Evolutionary conservation across 805 yeast genomes (phyloP), one percentile per base, ranked within the genome.

Genomic region (Yarrowia sp.): DNA sequence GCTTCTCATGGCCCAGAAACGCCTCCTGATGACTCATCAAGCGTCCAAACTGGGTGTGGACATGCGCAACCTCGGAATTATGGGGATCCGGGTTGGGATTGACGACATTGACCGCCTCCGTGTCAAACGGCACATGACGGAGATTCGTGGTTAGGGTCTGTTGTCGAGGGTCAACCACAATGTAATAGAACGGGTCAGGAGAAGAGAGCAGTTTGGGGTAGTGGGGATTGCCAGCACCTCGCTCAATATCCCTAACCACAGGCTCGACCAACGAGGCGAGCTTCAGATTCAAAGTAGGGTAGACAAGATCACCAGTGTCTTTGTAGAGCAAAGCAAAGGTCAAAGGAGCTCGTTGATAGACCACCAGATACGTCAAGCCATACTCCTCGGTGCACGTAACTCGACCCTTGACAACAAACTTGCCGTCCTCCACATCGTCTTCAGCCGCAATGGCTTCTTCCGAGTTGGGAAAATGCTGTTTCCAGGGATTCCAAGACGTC

Each of bases 211-310:
- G 51, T 33, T 58, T 41, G 9, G 38, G 28, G 32, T 41, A 58
- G n/a, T 58, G 63, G 0, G 40, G 26, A 14, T 58, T 58, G 6
- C 51, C 38, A 1, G 14, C 4, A 1, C 63, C 63, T 5, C 51
- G 58, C 16, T 40, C 62, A 43, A 70, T 35, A 26, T 71, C 74
- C 3, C 67, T 26, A 59, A 51, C 65, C 19, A 71, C 56, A 2
- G 74, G 72, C 44, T 71, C 73, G 4, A 68, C 58, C 35, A 71
- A 46, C 3, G 73, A 67, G 7, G 71, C 72, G 33, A 71, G 65
- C 19, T 68, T 67, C 6, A 67, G 65, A 64, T 71, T 71, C n/a
- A 71, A 66, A 3, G 66, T 54, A 9, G 61, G 30, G 65, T 69
- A 71, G 6, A 58, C 66, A 1, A 35, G 14, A 4, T 36, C 14